A percentile compares a stretch with the other conserved stretches of the same genome.
Evolutionary conservation across 139 green algal species (phyloP).

Genomic region (Closterium sp.): DNA sequence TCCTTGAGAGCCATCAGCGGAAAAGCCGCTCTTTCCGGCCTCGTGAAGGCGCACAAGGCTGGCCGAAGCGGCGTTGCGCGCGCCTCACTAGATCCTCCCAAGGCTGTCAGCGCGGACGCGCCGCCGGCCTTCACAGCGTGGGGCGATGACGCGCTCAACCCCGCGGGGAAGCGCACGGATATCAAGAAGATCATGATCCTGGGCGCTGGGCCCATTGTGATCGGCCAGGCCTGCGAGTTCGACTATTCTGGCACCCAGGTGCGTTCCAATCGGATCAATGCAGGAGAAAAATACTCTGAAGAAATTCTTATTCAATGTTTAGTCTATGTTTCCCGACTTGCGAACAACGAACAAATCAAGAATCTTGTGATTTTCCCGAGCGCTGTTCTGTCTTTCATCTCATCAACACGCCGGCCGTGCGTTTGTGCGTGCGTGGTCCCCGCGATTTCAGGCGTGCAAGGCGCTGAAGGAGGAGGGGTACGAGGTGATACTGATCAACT

Average conservation of each 20-base stretch:
- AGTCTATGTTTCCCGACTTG: not conserved
- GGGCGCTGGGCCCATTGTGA: constrained; percentile 96
- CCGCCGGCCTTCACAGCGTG: constrained; percentile 20
- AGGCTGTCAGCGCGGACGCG: constrained; percentile 7
- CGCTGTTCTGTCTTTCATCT: too few relatives aligned
- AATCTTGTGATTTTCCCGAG: too few relatives aligned
- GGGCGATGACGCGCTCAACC: constrained; percentile 5
- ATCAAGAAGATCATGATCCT: constrained; percentile 89
- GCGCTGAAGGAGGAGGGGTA: constrained; percentile 95
- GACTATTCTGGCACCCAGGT: constrained; percentile 89
- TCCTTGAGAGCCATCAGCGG: not conserved
- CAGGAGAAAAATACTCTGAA: not conserved
- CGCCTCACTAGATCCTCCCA: not conserved
- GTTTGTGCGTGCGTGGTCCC: not conserved
- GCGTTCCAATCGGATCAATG: not conserved
- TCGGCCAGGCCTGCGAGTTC: constrained; percentile 99
- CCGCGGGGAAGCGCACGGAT: constrained; percentile 63
- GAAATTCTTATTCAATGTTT: not conserved
- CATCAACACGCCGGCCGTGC: too few relatives aligned
- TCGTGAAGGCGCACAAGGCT: not conserved
- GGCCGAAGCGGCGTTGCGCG: not conserved
- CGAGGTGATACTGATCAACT: constrained; percentile 94
- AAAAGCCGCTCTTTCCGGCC: not conserved
- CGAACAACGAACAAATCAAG: too few relatives aligned
- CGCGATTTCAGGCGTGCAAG: constrained; percentile 93